phyloP scores from a whole-genome alignment of 2,329 filamentous ascomycete genomes.

The Neopestalotiopsis sp. region DNA sequence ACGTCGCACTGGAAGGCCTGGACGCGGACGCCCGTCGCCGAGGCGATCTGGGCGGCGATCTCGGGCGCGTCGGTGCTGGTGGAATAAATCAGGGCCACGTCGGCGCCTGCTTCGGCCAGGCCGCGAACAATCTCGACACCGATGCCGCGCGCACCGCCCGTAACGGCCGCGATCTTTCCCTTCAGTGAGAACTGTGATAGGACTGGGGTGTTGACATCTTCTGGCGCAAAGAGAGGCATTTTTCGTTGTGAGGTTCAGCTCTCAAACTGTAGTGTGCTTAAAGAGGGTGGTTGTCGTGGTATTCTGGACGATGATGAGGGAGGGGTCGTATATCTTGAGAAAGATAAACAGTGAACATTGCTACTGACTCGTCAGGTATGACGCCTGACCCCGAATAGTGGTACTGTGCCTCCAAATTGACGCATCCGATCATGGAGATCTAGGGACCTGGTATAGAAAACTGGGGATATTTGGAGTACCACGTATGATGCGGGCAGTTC shows the following conservation, averaged over 20 bases:
- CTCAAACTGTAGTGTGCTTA: no score
- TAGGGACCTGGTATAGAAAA: no score
- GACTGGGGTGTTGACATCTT: constrained; percentile 13
- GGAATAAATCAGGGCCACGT: constrained; percentile 56
- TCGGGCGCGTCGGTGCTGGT: not conserved
- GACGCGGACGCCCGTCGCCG: not conserved
- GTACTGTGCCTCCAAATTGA: no score
- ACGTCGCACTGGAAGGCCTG: not conserved
- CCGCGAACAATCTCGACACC: constrained; percentile 63
- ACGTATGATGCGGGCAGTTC: no score
- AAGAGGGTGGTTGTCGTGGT: no score
- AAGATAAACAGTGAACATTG: no score
- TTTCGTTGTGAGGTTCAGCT: not conserved
- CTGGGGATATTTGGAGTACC: no score
- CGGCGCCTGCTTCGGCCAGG: constrained; percentile 63
- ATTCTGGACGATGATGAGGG: no score
- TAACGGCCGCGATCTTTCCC: constrained; percentile 61
- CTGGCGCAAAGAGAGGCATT: not conserved
- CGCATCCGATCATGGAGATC: no score
- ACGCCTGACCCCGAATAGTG: no score
- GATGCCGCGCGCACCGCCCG: constrained; percentile 62
- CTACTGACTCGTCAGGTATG: no score
- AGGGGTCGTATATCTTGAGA: no score
- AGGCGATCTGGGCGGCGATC: constrained; percentile 8
- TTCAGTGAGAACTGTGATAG: constrained; percentile 53